Evolutionary conservation across 78 protist genomes (phyloP).

Genomic region (Reticulomyxa filosa): DNA sequence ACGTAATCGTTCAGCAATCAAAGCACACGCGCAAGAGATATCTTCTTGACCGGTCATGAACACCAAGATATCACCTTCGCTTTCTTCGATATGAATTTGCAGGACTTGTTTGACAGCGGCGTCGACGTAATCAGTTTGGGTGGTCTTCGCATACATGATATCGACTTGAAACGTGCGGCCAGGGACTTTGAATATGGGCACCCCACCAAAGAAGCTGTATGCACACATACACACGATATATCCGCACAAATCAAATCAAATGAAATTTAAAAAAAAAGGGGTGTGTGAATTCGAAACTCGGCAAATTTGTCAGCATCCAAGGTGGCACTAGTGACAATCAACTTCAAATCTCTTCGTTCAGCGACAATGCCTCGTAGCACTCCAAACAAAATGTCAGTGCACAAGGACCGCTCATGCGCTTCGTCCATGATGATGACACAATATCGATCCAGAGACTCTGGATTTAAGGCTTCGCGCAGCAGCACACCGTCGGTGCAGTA

Average conservation of each 20-base stretch:
- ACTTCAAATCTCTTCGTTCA: constrained; percentile 67
- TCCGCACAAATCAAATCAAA: too few species aligned
- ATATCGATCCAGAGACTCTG: constrained; percentile 32
- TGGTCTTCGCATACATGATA: constrained; percentile 42
- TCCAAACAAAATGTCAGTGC: constrained; percentile 2
- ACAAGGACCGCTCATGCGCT: constrained; percentile 76
- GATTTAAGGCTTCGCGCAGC: constrained; percentile 52
- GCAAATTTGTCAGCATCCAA: constrained; percentile 86
- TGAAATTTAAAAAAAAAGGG: too few species aligned
- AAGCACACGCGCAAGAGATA: constrained; percentile 62
- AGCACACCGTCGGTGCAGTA: constrained; percentile 86
- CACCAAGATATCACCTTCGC: constrained; percentile 85
- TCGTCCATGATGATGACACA: constrained; percentile 78
- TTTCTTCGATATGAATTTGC: constrained; percentile 34
- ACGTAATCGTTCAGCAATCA: constrained; percentile 30
- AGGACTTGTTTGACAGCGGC: constrained; percentile 71
- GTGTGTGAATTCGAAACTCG: too few species aligned
- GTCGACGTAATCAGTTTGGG: constrained; percentile 79
- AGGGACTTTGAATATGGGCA: constrained; percentile 67
- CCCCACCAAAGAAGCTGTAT: constrained; percentile 9
- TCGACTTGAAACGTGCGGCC: constrained; percentile 89
- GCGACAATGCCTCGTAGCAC: constrained; percentile 12
- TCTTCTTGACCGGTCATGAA: constrained; percentile 99
- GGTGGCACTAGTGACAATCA: constrained; percentile 97
- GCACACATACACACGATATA: too few species aligned